These are phyloP conservation scores for Clitoria ternatea DNA, from an alignment of 306 rosid genomes.

Conservation along the genomic window DNA sequence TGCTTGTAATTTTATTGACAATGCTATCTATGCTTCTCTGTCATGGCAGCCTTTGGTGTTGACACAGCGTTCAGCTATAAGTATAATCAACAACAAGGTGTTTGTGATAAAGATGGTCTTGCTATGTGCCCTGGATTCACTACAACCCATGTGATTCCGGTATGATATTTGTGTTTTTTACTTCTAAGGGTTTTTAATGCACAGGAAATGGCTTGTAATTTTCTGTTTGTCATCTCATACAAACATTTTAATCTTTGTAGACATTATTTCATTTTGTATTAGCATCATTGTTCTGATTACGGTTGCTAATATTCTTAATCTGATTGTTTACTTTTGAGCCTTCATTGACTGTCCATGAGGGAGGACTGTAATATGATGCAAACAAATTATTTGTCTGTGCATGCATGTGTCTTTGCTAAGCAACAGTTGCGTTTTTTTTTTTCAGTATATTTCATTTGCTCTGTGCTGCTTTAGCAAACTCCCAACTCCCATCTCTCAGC, in stretches of 20 bases:
- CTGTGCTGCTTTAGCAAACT: background rate
- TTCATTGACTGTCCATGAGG: background rate
- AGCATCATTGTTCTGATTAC: background rate
- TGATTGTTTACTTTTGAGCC: background rate
- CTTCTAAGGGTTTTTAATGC: background rate
- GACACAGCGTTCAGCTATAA: constrained; percentile 95
- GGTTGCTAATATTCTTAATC: background rate
- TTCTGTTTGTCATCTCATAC: background rate
- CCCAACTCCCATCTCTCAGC: background rate
- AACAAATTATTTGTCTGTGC: background rate
- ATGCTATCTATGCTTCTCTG: constrained; percentile 23
- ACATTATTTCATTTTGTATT: background rate
- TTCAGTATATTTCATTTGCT: background rate
- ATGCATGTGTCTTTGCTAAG: background rate
- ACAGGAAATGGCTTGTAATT: background rate
- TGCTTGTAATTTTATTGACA: background rate
- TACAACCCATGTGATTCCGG: constrained; percentile 92
- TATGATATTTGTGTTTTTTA: constrained; percentile 40
- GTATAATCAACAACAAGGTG: constrained; percentile 73
- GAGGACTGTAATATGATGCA: background rate
- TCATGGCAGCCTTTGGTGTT: constrained; percentile 81
- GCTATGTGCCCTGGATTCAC: constrained; percentile 93
- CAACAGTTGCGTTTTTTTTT: background rate
- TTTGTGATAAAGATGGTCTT: constrained; percentile 86
- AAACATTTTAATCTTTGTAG: background rate